Conservation (phyloP, 139 green algal genomes). For the Ulvella scutata region DNA sequence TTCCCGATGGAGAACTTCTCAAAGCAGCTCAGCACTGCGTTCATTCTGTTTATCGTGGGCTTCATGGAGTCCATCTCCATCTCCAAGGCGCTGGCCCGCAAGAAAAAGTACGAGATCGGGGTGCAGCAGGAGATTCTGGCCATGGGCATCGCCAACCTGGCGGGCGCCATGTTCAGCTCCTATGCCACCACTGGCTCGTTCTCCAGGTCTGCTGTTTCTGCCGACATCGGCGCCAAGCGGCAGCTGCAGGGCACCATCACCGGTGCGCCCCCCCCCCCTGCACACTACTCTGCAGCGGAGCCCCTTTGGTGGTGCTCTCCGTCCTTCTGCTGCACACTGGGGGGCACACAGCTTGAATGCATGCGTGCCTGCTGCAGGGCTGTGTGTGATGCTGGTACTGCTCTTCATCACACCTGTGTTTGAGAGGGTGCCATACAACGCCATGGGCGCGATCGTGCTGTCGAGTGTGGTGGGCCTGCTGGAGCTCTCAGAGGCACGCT, state of each 20-base stretch:
- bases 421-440: slow-evolving; percentile 48
- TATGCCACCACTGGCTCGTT: slow-evolving; percentile 84
- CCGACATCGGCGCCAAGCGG: slow-evolving; percentile 38
- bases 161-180: slow-evolving; percentile 58
- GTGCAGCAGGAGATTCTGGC: slow-evolving; percentile 73
- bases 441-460: slow-evolving; percentile 58
- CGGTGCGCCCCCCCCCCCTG: not conserved
- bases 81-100: slow-evolving; percentile 55
- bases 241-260: slow-evolving; percentile 11
- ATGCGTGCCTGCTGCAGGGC: slow-evolving; percentile 12
- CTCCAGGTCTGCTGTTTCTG: slow-evolving; percentile 64
- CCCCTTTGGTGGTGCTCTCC: too few species aligned
- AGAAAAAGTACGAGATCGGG: slow-evolving; percentile 65
- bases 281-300: too few species aligned
- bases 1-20: slow-evolving; percentile 23
- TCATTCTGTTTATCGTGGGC: slow-evolving; percentile 36
- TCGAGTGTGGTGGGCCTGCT: slow-evolving; percentile 41
- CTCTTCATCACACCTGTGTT: slow-evolving; percentile 59
- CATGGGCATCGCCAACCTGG: slow-evolving; percentile 73
- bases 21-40: slow-evolving; percentile 12
- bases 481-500: slow-evolving; percentile 30
- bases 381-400: slow-evolving; percentile 54
- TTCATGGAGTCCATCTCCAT: slow-evolving; percentile 72
- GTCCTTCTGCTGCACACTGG: too few species aligned
- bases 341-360: too few species aligned